A percentile compares a stretch with the other conserved stretches of the same genome.
Conservation (phyloP, 140 eudicot genomes). For the Stevia rebaudiana region DNA sequence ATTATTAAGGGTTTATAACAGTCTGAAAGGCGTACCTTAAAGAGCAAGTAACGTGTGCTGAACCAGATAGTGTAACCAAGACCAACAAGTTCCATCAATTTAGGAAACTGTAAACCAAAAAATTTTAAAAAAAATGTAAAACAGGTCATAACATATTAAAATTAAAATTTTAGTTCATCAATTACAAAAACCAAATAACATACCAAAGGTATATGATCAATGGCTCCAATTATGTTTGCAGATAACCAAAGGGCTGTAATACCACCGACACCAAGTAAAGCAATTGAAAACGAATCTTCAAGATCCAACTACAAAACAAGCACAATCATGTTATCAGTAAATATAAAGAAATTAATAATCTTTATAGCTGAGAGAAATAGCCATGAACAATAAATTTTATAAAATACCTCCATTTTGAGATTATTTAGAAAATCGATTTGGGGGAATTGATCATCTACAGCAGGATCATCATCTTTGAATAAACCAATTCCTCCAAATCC, state of each 20-base stretch:
- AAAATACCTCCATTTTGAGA: slow-evolving; percentile 54
- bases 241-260: slow-evolving; percentile 55
- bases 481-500: slow-evolving; percentile 24
- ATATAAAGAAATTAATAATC: not conserved
- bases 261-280: slow-evolving; percentile 67
- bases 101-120: slow-evolving; percentile 48
- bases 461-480: slow-evolving; percentile 29
- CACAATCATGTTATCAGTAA: not conserved
- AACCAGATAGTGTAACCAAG: slow-evolving; percentile 86
- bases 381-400: not conserved
- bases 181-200: slow-evolving; percentile 57
- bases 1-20: not conserved
- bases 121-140: not conserved
- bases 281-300: not conserved
- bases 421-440: slow-evolving; percentile 47
- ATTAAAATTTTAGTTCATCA: not conserved
- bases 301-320: not conserved
- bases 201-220: slow-evolving; percentile 76
- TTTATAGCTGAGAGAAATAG: not conserved
- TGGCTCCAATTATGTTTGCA: slow-evolving; percentile 61
- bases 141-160: not conserved
- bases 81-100: slow-evolving; percentile 83
- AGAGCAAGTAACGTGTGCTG: slow-evolving; percentile 65
- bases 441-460: slow-evolving; percentile 28
- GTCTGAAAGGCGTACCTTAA: slow-evolving; percentile 44